Base-by-base conservation (phyloP, 2,329 filamentous ascomycete genomes). In the Seiridium unicorne region DNA sequence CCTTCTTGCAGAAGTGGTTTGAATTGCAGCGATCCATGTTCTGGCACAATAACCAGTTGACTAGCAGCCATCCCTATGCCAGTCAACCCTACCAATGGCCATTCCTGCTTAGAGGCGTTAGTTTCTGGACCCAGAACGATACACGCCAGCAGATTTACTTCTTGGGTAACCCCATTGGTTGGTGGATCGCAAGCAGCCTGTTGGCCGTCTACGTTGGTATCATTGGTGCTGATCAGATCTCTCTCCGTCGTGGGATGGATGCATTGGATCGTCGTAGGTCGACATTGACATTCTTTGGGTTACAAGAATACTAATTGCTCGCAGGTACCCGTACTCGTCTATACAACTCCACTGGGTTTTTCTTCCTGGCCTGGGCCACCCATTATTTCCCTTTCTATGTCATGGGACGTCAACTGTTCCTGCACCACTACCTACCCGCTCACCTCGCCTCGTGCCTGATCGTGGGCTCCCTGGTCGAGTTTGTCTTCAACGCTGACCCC, bases 1-100 rank as follows among this genome's bases (percentile, higher is more conserved):
- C 93, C 18, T 99, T 99, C 84, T 79, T 97, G 66, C 87, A 85
- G 71, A 99, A 99, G 81, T 99, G 94, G 84, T 87, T 97, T 65
- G 95, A 99, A 81, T 84, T 99, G 61, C 95, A 99, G 78, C 88
- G 94, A 55, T 92, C 93, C 69, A 99, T 99, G 93, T 99, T 99
- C 84, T 94, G 91, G 84, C 95, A 99, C 83, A 99, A 99, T 84
- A 98, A 93, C 76, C 94, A 96, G 70, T 81, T 99, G 72, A 99
- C 95, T 49, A 96, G 93, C 79, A 96, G 92, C 73, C 95, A 99
- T 75, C 95, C 95, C 1, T 99, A 99, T 75, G 87, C 95, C 47
- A 97, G 92, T 69, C 89, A 93, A 73, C 95, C 95, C 5, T 95
- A 96, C 79, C 92, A 96, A 72, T 99, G 95, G 95, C 95, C 95